These are phyloP conservation scores for Populus hybrid DNA, from an alignment of 441 rosid genomes.

Conservation along the genomic window DNA sequence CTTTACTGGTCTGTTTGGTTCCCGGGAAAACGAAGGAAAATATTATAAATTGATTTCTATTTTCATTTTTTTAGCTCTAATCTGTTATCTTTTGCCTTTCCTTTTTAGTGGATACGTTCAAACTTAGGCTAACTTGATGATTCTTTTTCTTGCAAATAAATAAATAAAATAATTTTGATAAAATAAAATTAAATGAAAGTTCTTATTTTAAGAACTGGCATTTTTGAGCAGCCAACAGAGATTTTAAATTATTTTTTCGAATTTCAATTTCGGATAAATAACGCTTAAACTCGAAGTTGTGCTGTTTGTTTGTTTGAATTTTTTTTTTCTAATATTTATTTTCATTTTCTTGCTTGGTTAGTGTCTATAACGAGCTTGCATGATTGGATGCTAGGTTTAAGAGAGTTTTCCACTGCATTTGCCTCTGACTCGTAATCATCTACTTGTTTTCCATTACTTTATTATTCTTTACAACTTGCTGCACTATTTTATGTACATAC, in stretches of 20 bases:
- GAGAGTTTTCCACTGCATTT: background rate
- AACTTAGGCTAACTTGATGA: background rate
- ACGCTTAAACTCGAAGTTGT: background rate
- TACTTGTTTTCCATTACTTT: background rate
- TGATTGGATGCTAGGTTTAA: background rate
- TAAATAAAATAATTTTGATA: background rate
- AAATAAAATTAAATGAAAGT: background rate
- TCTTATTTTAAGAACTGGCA: background rate
- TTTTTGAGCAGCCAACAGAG: background rate
- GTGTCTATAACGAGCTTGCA: background rate
- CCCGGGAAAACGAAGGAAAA: conserved; percentile 22
- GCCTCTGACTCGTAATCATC: background rate
- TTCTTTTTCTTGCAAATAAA: background rate
- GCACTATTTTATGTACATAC: background rate
- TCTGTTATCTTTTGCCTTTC: no score
- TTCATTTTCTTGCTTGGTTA: background rate
- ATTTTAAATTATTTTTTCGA: background rate
- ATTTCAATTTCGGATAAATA: background rate
- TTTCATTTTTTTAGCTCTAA: background rate
- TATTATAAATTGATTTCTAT: background rate
- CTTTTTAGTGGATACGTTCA: background rate
- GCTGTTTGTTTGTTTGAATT: background rate
- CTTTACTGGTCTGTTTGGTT: conserved; percentile 27
- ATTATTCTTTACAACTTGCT: background rate
- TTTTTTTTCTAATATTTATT: no score